Conservation (phyloP, 305 asterid species). For the Coffea humblotiana region DNA sequence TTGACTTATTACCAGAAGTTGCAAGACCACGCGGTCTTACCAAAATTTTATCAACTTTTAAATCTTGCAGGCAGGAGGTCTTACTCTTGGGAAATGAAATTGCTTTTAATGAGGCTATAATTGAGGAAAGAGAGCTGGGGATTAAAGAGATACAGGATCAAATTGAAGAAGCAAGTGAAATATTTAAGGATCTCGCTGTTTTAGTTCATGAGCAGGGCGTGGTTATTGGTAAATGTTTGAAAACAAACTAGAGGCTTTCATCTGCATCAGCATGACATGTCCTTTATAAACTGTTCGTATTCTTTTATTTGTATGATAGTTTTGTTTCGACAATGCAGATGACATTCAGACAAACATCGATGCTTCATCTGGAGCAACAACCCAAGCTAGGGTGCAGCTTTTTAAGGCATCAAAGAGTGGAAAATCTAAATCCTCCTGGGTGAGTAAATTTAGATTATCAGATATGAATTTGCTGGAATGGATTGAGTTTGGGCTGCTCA, state of each 20-base stretch:
- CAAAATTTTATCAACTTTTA: not conserved
- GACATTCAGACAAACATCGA: conserved; percentile 29
- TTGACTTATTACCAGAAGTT: not conserved
- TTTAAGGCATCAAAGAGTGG: conserved; percentile 25
- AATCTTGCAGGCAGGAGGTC: conserved; percentile 23
- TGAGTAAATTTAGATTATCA: conserved; percentile 9
- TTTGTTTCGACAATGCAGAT: conserved; percentile 18
- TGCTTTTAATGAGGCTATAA: conserved; percentile 24
- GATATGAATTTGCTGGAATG: not conserved
- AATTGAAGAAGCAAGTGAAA: conserved; percentile 31
- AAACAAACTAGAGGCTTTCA: not conserved
- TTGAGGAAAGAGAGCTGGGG: conserved; percentile 29
- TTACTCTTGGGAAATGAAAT: conserved; percentile 26
- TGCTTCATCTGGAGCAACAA: conserved; percentile 25
- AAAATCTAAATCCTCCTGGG: conserved; percentile 28
- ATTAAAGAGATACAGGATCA: conserved; percentile 29
- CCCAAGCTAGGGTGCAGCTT: conserved; percentile 32
- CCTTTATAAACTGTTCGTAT: not conserved
- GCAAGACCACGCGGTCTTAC: not conserved
- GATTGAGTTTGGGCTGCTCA: not conserved
- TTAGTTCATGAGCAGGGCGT: conserved; percentile 30
- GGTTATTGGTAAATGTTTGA: conserved; percentile 12
- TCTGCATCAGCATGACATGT: not conserved
- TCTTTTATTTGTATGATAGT: not conserved
- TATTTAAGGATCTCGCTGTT: conserved; percentile 29